Evolutionary conservation across 2,329 filamentous ascomycete species (phyloP).

Genomic region (Curvularia hawaiiensis): DNA sequence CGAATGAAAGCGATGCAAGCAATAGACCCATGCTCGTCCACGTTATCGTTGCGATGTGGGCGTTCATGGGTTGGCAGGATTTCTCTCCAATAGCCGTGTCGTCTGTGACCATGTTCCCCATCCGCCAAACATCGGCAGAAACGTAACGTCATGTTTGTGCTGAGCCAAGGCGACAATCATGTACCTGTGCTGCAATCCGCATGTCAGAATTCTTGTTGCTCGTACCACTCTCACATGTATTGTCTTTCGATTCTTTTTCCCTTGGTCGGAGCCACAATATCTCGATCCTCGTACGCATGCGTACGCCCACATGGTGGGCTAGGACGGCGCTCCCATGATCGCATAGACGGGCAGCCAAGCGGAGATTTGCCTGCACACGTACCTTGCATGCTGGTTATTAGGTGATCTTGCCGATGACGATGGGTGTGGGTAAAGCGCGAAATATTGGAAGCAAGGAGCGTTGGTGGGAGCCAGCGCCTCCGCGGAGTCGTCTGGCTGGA

Average conservation of each 20-base stretch:
- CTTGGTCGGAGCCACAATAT: neutral
- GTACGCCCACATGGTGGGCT: neutral
- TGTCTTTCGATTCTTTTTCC: constrained; percentile 4
- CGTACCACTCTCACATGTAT: neutral
- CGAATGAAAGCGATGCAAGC: constrained; percentile 2
- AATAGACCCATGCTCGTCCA: neutral
- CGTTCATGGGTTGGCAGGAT: neutral
- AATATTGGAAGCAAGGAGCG: neutral
- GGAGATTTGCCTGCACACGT: constrained; percentile 12
- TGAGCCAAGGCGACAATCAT: constrained; percentile 4
- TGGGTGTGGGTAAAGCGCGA: neutral
- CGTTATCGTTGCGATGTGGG: neutral
- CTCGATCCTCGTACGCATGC: neutral
- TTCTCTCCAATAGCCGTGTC: constrained; percentile 4
- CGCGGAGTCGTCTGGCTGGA: constrained; percentile 16
- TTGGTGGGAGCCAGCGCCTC: constrained; percentile 10
- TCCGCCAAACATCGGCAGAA: constrained; percentile 5
- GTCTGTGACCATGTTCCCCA: constrained; percentile 7
- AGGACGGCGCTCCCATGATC: constrained; percentile 1
- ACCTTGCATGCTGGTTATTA: constrained; percentile 12
- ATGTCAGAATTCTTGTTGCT: constrained; percentile 1
- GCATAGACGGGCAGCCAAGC: constrained; percentile 7
- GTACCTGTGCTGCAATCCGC: constrained; percentile 3
- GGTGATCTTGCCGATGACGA: neutral
- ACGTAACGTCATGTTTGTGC: constrained; percentile 12